Base-by-base conservation (phyloP, 768 basidiomycete species). In the Butyriboletus loyo region DNA sequence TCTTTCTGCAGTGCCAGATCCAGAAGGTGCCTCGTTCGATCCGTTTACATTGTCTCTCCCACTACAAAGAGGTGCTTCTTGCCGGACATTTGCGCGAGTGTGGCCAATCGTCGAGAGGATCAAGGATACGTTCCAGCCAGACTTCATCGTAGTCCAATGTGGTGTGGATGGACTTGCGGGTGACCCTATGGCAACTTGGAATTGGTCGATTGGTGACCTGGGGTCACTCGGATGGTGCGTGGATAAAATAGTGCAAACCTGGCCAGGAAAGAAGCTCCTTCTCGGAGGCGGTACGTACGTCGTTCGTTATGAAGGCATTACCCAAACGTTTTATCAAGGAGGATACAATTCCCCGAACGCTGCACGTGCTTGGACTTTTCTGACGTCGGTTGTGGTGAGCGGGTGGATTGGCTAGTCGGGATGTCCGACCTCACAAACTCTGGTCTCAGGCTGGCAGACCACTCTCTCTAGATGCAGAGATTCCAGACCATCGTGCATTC, bases 161-260 rank as follows among this genome's bases (percentile, higher is more conserved):
- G 95, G 95, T 2, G 82, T 84, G 1, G 95, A 98, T 58, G 91
- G 85, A 0, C 77, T 98, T 3, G 85, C 91, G 1, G 91, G 87
- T 0, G 95, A 97, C 67, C 86, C 88, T 1, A 85, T 85, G 69
- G 77, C 79, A 5, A 78, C 80, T 3, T 85, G 87, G 76, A 86
- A 92, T 66, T 85, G 86, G 84, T 75, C 79, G 6, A 67, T 92
- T 25, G 80, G 75, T 9, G 70, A 69, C 3, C 70, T 64, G 4
- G 87, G 91, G 0, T 85, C 83, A 0, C 67, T 94, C 49, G 83
- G 85, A 5, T 88, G 87, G 89, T 86, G 77, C 58, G 58, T 89
- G 1, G 66, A 74, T 4, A 72, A 72, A 14, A 72, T 85, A 11
- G 64, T 83, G 15, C 72, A 77, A 3, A 58, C 68, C 14, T 88